Evolutionary conservation across 805 yeast species (phyloP), one percentile per base, ranked within the genome.

Genomic region (Candida verbasci): DNA sequence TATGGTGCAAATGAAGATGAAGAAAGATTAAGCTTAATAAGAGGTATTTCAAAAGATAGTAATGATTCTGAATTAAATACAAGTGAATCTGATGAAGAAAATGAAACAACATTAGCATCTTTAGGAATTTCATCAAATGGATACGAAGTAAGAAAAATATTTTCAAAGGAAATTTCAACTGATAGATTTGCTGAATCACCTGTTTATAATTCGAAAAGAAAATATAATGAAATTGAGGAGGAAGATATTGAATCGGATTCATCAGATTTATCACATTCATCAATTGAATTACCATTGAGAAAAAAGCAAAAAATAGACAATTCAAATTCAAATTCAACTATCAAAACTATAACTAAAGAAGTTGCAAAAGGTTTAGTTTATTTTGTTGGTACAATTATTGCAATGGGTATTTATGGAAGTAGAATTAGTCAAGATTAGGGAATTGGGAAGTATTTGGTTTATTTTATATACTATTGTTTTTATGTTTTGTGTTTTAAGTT

Each of bases 341-440:
- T n/a, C n/a, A n/a, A n/a, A n/a, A n/a, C n/a, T n/a, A 27, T 59
- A 31, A 45, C 47, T 7, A 60, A 58, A 39, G 71, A 65, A 42
- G 40, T 47, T 10, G 52, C 47, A 6, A 65, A 60, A 41, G 71
- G 65, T 10, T 32, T 52, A 6, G 24, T 57, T 9, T 65, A 65
- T 39, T 60, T 48, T 4, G 25, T 49, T 9, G 61, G 56, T 2
- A 61, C 70, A 6, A 45, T 65, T 17, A 37, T 53, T 9, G 67
- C 62, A 1, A 48, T 65, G 34, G 68, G 65, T n/a, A 43, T 53
- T 6, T 65, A 62, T 46, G 69, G 69, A 12, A 48, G 59, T 27
- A 45, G 45, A n/a, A 23, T 29, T 15, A 12, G 29, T 8, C 24
- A 32, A 18, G 30, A 35, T 18, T n/a, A 18, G 24, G 5, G 9